Percentiles rank a stretch among this genome's conserved stretches.
These are phyloP conservation scores for Ramaria sp. DNA, from an alignment of 768 basidiomycete genomes.

Conservation along the genomic window DNA sequence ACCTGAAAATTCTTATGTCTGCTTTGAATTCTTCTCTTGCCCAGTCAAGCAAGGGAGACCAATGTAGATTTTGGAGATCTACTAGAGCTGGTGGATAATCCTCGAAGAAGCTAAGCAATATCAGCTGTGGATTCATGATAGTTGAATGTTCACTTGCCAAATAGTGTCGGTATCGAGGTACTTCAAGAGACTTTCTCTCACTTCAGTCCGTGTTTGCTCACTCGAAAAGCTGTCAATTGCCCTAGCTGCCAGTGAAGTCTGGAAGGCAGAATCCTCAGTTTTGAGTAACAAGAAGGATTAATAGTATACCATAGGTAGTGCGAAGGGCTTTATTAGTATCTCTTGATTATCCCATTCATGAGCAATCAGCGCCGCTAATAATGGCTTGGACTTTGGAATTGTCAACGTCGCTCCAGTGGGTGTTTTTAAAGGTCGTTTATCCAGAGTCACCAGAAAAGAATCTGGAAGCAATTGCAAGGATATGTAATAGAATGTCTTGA, in stretches of 20 bases:
- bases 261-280: slow-evolving; percentile 8
- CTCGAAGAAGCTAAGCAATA: slow-evolving; percentile 60
- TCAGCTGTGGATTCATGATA: neutral
- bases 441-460: slow-evolving; percentile 56
- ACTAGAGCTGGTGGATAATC: slow-evolving; percentile 68
- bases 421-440: slow-evolving; percentile 79
- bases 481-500: neutral
- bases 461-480: slow-evolving; percentile 20
- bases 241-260: slow-evolving; percentile 89
- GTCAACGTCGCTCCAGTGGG: slow-evolving; percentile 69
- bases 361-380: slow-evolving; percentile 79
- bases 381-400: slow-evolving; percentile 55
- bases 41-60: slow-evolving; percentile 86
- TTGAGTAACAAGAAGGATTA: neutral
- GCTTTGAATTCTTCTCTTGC: slow-evolving; percentile 52
- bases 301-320: slow-evolving; percentile 72
- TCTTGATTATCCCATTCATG: slow-evolving; percentile 96
- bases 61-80: slow-evolving; percentile 67
- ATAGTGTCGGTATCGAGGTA: slow-evolving; percentile 95
- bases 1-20: slow-evolving; percentile 57
- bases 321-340: slow-evolving; percentile 75
- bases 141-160: slow-evolving; percentile 37
- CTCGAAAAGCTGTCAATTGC: slow-evolving; percentile 74
- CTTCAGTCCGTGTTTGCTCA: slow-evolving; percentile 42
- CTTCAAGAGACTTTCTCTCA: slow-evolving; percentile 57